Conservation (phyloP, 2,329 filamentous ascomycete species). For the Aschersonia sp. region DNA sequence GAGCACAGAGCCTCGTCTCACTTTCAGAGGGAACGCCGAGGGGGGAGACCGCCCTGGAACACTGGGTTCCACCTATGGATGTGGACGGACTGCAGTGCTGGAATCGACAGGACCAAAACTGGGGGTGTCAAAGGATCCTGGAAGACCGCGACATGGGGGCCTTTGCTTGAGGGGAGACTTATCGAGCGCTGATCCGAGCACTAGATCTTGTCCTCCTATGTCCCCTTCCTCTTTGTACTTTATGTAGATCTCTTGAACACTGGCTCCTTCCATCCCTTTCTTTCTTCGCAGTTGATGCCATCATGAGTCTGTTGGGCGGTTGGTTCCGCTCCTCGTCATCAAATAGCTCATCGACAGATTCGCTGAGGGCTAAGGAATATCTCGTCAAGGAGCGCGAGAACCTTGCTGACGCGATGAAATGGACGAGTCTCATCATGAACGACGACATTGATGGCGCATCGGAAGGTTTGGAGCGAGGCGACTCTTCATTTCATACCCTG, state of each 20-base stretch:
- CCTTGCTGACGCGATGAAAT: constrained; percentile 45
- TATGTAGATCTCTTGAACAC: neutral
- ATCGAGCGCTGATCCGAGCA: neutral
- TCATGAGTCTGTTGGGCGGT: constrained; percentile 32
- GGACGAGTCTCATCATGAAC: constrained; percentile 64
- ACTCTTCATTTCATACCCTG: constrained; percentile 79
- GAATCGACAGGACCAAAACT: too few relatives aligned
- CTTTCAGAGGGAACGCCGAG: too few relatives aligned
- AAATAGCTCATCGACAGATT: constrained; percentile 15
- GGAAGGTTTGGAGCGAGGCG: constrained; percentile 51
- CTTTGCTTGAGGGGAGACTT: neutral
- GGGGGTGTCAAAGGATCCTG: neutral
- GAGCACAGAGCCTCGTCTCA: too few relatives aligned
- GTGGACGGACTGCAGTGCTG: too few relatives aligned
- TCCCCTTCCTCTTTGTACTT: neutral
- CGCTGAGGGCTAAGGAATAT: constrained; percentile 11
- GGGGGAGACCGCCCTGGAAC: too few relatives aligned
- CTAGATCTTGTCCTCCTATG: neutral
- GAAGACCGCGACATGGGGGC: neutral
- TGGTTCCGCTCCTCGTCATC: constrained; percentile 31
- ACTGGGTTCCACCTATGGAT: too few relatives aligned
- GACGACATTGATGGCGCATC: constrained; percentile 83
- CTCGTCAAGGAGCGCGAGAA: constrained; percentile 33
- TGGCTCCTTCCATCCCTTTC: neutral
- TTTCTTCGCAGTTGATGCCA: neutral